These are phyloP conservation scores for Henckelia pumila DNA, from an alignment of 257 asterid species.

Conservation along the genomic window DNA sequence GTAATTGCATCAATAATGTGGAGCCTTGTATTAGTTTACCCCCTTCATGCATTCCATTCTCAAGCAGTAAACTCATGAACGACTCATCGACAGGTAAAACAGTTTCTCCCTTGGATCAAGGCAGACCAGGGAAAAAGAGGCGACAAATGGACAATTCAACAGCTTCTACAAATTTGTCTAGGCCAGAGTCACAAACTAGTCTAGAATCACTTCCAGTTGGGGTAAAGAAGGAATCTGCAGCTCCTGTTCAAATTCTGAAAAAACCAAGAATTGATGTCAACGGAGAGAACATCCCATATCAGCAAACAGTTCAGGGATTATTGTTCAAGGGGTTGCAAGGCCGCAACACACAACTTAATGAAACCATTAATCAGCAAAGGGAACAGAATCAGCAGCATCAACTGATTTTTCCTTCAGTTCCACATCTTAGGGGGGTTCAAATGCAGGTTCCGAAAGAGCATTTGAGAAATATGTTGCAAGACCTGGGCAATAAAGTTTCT, in stretches of 20 bases:
- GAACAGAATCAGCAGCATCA: constrained; percentile 30
- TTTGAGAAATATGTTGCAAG: constrained; percentile 28
- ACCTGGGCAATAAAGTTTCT: constrained; percentile 28
- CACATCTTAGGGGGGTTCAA: constrained; percentile 23
- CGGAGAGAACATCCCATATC: constrained; percentile 27
- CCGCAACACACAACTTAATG: constrained; percentile 33
- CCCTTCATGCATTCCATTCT: constrained; percentile 26
- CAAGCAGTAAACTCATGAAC: constrained; percentile 24
- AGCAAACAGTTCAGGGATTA: constrained; percentile 30
- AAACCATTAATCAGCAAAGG: constrained; percentile 24
- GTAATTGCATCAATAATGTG: constrained; percentile 24
- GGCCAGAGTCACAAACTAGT: constrained; percentile 19
- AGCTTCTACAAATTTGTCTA: constrained; percentile 21
- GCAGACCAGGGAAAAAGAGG: constrained; percentile 24
- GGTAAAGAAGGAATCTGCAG: constrained; percentile 23
- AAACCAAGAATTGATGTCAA: constrained; percentile 33
- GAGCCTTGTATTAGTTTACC: constrained; percentile 32
- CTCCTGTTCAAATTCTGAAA: constrained; percentile 27
- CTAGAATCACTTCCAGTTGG: constrained; percentile 24
- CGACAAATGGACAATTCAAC: constrained; percentile 18
- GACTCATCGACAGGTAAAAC: constrained; percentile 12
- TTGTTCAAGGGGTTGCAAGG: constrained; percentile 36
- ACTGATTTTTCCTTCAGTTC: constrained; percentile 30
- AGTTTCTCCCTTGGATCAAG: constrained; percentile 26
- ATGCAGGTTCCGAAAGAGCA: constrained; percentile 26